Evolutionary conservation across 2,329 filamentous ascomycete genomes (phyloP), one percentile per base, ranked within the genome.

Genomic region (Gnomoniopsis sp.): DNA sequence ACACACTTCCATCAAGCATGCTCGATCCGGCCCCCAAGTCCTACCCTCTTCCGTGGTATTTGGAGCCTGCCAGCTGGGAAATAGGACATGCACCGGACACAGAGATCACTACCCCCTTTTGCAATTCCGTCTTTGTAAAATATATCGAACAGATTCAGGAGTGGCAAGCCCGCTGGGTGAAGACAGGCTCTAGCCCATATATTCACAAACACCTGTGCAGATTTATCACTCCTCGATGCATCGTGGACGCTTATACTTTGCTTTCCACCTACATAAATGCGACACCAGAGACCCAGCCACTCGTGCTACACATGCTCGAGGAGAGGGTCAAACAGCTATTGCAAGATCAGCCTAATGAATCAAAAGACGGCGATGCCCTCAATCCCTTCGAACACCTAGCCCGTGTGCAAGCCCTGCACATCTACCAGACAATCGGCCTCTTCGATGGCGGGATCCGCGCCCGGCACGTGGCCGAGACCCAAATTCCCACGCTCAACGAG

Each of bases 361-460:
- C 22, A 3, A 19, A 41, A 14, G 51, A 49, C 21, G 48, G 15
- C 14, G 30, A 22, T 15, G 36, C 15, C 7, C 56, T 64, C 14
- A 61, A 61, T 47, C 61, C 64, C 3, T 48, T 64, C 2, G 60
- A 63, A 23, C 69, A 69, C 53, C 69, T 82, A 6, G 75, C 78
- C 0, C 73, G 77, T 38, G 73, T 75, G 0, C 79, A 83, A 12
- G 74, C 80, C 1, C 72, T 84, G 2, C 59, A 82, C 3, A 68
- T 80, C 1, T 83, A 82, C 65, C 74, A 79, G 52, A 75, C 76
- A 36, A 78, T 83, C 57, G 69, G 76, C 15, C 68, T 84, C 34
- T 82, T 81, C 57, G 79, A 82, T 64, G 77, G 76, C 15, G 76
- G 81, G 63, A 74, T 81, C n/a, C 65, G 70, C 17, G 68, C 73